Evolutionary conservation across 306 rosid species (phyloP).

Genomic region (Hippophae rhamnoides): DNA sequence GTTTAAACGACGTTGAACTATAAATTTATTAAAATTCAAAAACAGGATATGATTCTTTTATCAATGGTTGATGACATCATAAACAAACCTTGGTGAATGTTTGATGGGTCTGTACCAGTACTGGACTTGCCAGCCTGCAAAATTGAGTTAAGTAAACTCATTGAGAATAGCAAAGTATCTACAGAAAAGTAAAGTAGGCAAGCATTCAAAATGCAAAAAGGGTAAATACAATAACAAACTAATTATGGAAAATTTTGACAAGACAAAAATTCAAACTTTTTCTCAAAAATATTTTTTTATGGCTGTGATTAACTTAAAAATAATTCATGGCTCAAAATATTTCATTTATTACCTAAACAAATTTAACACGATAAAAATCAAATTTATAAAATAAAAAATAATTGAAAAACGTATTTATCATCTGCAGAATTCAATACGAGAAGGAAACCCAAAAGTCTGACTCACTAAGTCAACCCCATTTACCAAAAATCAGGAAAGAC

Average conservation of each 20-base stretch:
- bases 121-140: slow-evolving; percentile 42
- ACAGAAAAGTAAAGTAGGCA: slow-evolving; percentile 29
- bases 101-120: slow-evolving; percentile 33
- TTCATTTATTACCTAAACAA: slow-evolving; percentile 8
- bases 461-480: slow-evolving; percentile 32
- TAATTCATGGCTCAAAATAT: slow-evolving; percentile 19
- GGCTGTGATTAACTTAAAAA: slow-evolving; percentile 11
- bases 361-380: background rate
- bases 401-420: background rate
- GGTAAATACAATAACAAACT: slow-evolving; percentile 30
- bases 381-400: background rate
- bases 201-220: slow-evolving; percentile 33
- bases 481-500: slow-evolving; percentile 28
- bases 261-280: slow-evolving; percentile 47
- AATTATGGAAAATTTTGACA: slow-evolving; percentile 23
- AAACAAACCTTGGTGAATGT: slow-evolving; percentile 34
- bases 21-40: slow-evolving; percentile 6
- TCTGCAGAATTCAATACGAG: slow-evolving; percentile 8
- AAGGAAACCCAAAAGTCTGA: slow-evolving; percentile 12
- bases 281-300: background rate
- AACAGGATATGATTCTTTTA: background rate
- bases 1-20: slow-evolving; percentile 1
- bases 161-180: background rate
- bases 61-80: slow-evolving; percentile 8
- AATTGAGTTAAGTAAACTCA: slow-evolving; percentile 12